Evolutionary conservation across 139 green algal species (phyloP).

Genomic region (Astrephomene gubernaculifera): DNA sequence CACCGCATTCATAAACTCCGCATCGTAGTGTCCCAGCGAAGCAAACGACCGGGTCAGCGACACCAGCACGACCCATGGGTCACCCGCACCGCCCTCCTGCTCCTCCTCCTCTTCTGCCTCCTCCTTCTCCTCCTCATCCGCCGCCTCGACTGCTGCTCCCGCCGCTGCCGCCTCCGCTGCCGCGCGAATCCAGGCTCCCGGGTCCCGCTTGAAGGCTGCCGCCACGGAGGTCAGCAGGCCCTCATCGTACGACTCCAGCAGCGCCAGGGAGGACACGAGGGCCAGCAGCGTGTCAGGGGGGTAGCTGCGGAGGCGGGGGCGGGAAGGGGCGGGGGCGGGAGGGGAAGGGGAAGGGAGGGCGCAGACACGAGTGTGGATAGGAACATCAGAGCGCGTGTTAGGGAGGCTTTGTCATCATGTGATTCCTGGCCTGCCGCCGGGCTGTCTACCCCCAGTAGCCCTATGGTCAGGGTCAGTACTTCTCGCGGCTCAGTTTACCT

Average conservation of each 20-base stretch:
- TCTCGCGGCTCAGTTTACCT: too few species aligned
- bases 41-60: neutral
- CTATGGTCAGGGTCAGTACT: too few species aligned
- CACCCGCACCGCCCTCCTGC: neutral
- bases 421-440: too few species aligned
- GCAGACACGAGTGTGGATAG: too few species aligned
- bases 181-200: neutral
- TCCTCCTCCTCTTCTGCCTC: too few species aligned
- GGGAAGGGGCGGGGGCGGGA: too few species aligned
- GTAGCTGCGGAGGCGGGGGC: too few species aligned
- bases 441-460: too few species aligned
- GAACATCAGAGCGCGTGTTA: too few species aligned
- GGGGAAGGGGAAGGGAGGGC: too few species aligned
- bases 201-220: neutral
- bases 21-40: constrained; percentile 24
- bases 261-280: constrained; percentile 5
- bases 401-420: too few species aligned
- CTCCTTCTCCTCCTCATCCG: neutral
- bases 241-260: neutral
- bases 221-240: neutral
- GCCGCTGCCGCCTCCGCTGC: neutral
- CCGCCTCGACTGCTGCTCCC: neutral
- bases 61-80: constrained; percentile 12
- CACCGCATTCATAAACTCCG: neutral
- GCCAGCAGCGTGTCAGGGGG: neutral